Base-by-base conservation (phyloP, 2,329 filamentous ascomycete genomes). In the Hypoxylon sp. region DNA sequence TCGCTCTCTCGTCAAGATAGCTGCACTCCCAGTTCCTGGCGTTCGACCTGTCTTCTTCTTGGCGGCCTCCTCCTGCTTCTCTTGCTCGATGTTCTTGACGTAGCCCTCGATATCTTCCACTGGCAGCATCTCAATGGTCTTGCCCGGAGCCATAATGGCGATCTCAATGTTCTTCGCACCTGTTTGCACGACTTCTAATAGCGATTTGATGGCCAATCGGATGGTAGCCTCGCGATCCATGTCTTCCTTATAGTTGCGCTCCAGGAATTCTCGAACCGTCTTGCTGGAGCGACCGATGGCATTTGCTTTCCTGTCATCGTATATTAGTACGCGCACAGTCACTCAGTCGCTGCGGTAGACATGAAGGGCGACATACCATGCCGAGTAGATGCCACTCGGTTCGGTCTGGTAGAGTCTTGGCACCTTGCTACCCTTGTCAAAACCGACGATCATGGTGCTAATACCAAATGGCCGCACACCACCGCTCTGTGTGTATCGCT, bases 141-240 rank as follows among this genome's bases (percentile, higher is more conserved):
- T 94, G 55, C 93, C 94, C 5, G 96, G 94, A 6, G 93, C 92
- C 94, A 98, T 97, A 77, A 99, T 90, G 63, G 96, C 96, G 76
- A 99, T 98, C 84, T 99, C 96, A 76, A 99, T 99, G 82, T 99
- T 99, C 89, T 99, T 99, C 56, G 96, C 96, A 69, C 96, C 96
- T 2, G 96, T 99, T 83, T 99, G 96, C 68, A 99, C 96, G 57
- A 99, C 96, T 81, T 99, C 96, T 66, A 99, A 85, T 70, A 99
- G 87, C 39, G 96, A 99, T 86, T 99, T 99, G 85, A 99, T 96
- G 6, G 96, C 96, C 74, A 99, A 86, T 78, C 96, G 94, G 79
- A 99, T 96, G 43, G 96, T 98, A 74, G 93, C 91, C 82, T 97
- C 94, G 70, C 94, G 90, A 79, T 97, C 92, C 94, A 99, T 97